These are phyloP conservation scores for Corylus avellana DNA, from an alignment of 306 rosid genomes.

Conservation along the genomic window DNA sequence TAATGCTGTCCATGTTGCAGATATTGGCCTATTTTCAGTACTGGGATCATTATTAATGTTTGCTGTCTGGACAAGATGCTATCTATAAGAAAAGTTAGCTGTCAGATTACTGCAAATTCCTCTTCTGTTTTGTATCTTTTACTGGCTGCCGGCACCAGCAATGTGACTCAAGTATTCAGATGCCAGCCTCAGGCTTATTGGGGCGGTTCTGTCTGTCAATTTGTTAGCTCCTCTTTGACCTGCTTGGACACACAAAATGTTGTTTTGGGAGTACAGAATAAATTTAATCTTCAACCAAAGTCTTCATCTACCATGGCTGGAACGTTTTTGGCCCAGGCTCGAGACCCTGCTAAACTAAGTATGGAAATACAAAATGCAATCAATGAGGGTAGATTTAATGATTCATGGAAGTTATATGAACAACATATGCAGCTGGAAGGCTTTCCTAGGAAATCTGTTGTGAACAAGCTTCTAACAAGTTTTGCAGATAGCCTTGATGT, in stretches of 20 bases:
- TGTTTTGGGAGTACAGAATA: constrained; percentile 26
- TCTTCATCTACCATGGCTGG: constrained; percentile 48
- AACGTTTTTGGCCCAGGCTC: constrained; percentile 75
- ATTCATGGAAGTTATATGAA: constrained; percentile 75
- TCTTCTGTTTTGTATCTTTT: constrained; percentile 25
- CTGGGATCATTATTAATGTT: background rate
- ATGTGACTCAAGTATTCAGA: constrained; percentile 15
- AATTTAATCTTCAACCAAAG: constrained; percentile 17
- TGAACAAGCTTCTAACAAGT: constrained; percentile 53
- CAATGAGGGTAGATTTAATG: constrained; percentile 44
- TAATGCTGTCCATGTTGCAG: background rate
- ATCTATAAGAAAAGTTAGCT: constrained; percentile 31
- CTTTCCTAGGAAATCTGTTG: constrained; percentile 72
- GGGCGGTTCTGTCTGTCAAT: constrained; percentile 26
- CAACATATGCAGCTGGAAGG: constrained; percentile 80
- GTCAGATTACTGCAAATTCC: constrained; percentile 20
- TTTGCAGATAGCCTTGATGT: constrained; percentile 60
- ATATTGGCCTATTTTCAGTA: background rate
- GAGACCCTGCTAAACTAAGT: constrained; percentile 63
- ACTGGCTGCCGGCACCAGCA: constrained; percentile 30
- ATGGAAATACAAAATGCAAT: constrained; percentile 62
- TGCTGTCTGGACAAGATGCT: constrained; percentile 32
- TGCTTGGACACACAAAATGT: constrained; percentile 22
- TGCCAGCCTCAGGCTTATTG: constrained; percentile 20
- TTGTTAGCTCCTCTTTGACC: constrained; percentile 32